Conservation (phyloP, 2,329 filamentous ascomycete species). For the Aspergillus luchuensis region DNA sequence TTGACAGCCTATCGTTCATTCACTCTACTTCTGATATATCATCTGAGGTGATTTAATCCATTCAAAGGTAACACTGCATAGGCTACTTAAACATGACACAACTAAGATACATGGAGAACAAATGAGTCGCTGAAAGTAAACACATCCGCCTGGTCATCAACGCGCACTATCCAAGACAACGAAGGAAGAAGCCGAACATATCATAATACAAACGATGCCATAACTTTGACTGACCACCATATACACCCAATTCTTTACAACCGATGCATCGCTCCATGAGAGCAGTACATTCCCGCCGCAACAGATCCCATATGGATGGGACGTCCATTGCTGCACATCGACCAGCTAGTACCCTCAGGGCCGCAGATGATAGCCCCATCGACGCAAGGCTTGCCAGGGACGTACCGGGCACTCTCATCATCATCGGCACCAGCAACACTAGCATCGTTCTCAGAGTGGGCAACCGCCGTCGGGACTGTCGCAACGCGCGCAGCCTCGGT, state of each 20-base stretch:
- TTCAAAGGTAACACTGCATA: too few species aligned
- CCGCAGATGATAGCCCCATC: conserved; percentile 38
- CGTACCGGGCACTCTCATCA: conserved; percentile 12
- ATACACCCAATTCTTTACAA: background rate
- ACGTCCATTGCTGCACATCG: conserved; percentile 34
- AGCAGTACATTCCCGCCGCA: conserved; percentile 40
- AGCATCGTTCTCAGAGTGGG: background rate
- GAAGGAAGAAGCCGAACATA: too few species aligned
- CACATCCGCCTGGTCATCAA: too few species aligned
- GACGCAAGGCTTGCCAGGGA: conserved; percentile 20
- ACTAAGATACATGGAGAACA: too few species aligned
- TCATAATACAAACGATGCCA: too few species aligned
- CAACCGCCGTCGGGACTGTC: background rate
- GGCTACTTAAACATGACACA: too few species aligned
- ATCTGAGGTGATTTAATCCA: too few species aligned
- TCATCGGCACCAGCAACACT: background rate
- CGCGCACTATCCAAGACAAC: too few species aligned
- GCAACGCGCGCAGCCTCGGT: background rate
- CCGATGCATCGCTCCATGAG: conserved; percentile 27
- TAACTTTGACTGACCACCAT: too few species aligned
- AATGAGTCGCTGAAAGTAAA: too few species aligned
- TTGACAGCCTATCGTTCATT: too few species aligned
- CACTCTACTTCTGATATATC: too few species aligned
- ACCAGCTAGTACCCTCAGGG: conserved; percentile 35
- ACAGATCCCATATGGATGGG: conserved; percentile 42